These are phyloP conservation scores for Volvariella surrecta DNA, from an alignment of 1,284 basidiomycete genomes.

Conservation along the genomic window DNA sequence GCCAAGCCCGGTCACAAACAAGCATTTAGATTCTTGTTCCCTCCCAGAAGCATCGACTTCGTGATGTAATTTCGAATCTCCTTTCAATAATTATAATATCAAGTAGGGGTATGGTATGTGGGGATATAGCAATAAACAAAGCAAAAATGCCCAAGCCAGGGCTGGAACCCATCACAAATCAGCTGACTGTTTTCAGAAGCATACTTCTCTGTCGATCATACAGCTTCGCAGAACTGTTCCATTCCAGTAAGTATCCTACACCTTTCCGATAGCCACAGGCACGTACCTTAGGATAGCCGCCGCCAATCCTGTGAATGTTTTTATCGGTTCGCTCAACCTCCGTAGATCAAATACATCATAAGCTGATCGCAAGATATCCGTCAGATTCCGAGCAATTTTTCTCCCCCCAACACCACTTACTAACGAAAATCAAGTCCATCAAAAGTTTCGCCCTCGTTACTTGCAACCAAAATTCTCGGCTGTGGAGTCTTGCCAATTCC, in stretches of 20 bases:
- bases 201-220: constrained; percentile 58
- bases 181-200: constrained; percentile 40
- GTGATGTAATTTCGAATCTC: constrained; percentile 1
- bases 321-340: constrained; percentile 48
- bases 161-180: constrained; percentile 15
- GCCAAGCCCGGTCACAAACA: constrained; percentile 7
- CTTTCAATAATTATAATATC: background rate
- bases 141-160: constrained; percentile 1
- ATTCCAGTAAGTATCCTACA: constrained; percentile 5
- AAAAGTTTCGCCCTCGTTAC: constrained; percentile 58
- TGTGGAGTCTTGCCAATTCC: constrained; percentile 57
- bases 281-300: constrained; percentile 65
- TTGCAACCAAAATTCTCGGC: constrained; percentile 69
- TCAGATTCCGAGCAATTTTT: background rate
- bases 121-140: background rate
- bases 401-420: constrained; percentile 36
- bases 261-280: background rate
- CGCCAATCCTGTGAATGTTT: constrained; percentile 56
- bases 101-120: constrained; percentile 1
- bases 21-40: constrained; percentile 2
- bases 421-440: constrained; percentile 80
- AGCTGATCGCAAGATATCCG: constrained; percentile 17
- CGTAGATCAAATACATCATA: constrained; percentile 44
- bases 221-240: constrained; percentile 54
- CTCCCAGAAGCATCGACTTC: constrained; percentile 5